phyloP scores from a whole-genome alignment of 306 rosid species.

The Dalbergia cultrata region DNA sequence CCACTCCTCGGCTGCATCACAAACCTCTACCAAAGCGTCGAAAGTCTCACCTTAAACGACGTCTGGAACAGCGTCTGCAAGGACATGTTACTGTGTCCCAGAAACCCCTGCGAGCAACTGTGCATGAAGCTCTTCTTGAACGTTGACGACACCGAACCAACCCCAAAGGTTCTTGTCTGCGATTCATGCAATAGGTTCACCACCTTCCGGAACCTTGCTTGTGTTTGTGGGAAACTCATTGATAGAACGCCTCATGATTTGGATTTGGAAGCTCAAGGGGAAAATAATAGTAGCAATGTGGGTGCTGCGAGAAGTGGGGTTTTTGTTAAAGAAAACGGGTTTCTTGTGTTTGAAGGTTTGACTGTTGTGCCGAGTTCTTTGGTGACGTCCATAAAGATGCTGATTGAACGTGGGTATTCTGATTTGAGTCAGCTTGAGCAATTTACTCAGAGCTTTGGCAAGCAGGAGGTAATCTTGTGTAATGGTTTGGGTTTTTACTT shows the following conservation, averaged over 20 bases:
- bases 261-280: background rate
- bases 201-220: background rate
- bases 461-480: slow-evolving; percentile 26
- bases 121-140: slow-evolving; percentile 31
- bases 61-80: slow-evolving; percentile 35
- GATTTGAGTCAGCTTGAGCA: slow-evolving; percentile 34
- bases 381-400: slow-evolving; percentile 27
- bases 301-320: background rate
- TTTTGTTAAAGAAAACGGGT: slow-evolving; percentile 45
- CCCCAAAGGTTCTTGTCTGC: slow-evolving; percentile 9
- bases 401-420: slow-evolving; percentile 32
- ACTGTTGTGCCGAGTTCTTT: slow-evolving; percentile 43
- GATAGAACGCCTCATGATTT: background rate
- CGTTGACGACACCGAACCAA: slow-evolving; percentile 7
- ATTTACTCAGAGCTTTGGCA: slow-evolving; percentile 33
- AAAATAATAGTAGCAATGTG: background rate
- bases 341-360: slow-evolving; percentile 48
- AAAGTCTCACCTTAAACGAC: slow-evolving; percentile 18
- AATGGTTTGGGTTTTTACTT: background rate
- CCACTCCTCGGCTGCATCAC: slow-evolving; percentile 8
- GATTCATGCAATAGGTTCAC: slow-evolving; percentile 26
- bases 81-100: slow-evolving; percentile 38
- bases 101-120: slow-evolving; percentile 30
- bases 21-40: slow-evolving; percentile 36
- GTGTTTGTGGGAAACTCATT: slow-evolving; percentile 28